phyloP scores from a whole-genome alignment of 1,139 yeast species.

The Debaryomyces subglobosus region DNA sequence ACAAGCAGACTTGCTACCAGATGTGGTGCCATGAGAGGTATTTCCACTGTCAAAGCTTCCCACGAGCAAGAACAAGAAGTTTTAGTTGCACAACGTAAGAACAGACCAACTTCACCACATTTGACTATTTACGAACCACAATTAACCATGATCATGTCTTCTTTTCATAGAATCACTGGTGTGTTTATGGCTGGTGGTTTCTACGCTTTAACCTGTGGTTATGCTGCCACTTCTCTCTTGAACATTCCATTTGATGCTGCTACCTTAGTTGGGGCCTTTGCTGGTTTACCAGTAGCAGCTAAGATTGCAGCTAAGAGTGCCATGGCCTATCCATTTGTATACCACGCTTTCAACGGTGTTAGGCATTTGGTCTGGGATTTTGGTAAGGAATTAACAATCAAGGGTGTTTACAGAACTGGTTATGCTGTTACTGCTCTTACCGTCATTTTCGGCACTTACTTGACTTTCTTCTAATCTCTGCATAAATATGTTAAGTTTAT shows the following conservation, averaged over 20 bases:
- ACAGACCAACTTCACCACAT: conserved; percentile 93
- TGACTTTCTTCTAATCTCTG: conserved; percentile 41
- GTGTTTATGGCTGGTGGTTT: conserved; percentile 77
- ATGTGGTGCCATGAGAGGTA: conserved; percentile 27
- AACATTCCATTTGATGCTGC: conserved; percentile 69
- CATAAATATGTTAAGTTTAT: conserved; percentile 5
- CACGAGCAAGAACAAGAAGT: conserved; percentile 67
- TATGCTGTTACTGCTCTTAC: conserved; percentile 78
- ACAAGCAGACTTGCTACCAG: conserved; percentile 8
- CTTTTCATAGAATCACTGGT: conserved; percentile 87
- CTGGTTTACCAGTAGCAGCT: conserved; percentile 59
- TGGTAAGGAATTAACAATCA: conserved; percentile 73
- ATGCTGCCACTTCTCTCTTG: conserved; percentile 69
- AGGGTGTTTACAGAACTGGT: conserved; percentile 93
- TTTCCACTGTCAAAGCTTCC: conserved; percentile 63
- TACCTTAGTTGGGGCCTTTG: conserved; percentile 57
- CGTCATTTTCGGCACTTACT: conserved; percentile 63
- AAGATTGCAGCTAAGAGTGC: conserved; percentile 69
- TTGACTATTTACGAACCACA: conserved; percentile 88
- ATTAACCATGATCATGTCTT: conserved; percentile 78
- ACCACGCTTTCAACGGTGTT: conserved; percentile 82
- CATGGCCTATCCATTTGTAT: conserved; percentile 82
- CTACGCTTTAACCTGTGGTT: conserved; percentile 75
- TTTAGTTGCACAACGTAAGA: conserved; percentile 77
- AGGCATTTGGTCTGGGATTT: conserved; percentile 95